Percentiles rank a stretch among this genome's conserved stretches.
Evolutionary conservation across 2,329 filamentous ascomycete genomes (phyloP).

Genomic region (Fusarium brachygibbosum): DNA sequence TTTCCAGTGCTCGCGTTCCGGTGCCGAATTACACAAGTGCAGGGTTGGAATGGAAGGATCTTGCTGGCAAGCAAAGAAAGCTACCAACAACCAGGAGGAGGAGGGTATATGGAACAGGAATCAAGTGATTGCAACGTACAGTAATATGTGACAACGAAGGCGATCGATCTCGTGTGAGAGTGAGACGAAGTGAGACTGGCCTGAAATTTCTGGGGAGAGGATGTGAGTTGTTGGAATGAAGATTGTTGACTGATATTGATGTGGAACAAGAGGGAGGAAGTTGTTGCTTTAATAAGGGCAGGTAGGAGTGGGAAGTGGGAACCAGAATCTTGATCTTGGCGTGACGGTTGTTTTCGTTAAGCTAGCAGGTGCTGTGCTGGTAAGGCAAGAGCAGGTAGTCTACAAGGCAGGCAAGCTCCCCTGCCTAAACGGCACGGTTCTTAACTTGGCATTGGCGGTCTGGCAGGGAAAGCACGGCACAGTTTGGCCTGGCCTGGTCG

Average conservation of each 20-base stretch:
- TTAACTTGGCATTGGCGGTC: conserved; percentile 40
- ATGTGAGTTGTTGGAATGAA: conserved; percentile 46
- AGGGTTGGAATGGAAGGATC: conserved; percentile 18
- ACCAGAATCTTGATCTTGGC: conserved; percentile 41
- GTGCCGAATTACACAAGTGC: conserved; percentile 12
- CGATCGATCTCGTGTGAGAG: conserved; percentile 38
- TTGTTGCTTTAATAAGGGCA: conserved; percentile 47
- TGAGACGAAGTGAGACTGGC: conserved; percentile 38
- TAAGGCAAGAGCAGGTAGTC: conserved; percentile 27
- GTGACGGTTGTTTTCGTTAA: conserved; percentile 38
- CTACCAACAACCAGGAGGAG: not conserved
- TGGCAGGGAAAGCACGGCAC: conserved; percentile 39
- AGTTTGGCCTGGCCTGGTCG: conserved; percentile 11
- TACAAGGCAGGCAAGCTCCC: conserved; percentile 32
- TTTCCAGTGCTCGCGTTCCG: conserved; percentile 26
- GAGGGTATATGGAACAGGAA: conserved; percentile 2
- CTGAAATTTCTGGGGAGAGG: conserved; percentile 38
- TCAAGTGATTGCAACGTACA: conserved; percentile 23
- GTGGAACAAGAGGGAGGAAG: conserved; percentile 43
- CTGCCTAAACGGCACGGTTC: conserved; percentile 18
- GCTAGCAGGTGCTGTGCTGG: conserved; percentile 32
- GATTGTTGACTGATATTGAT: conserved; percentile 34
- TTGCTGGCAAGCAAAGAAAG: conserved; percentile 6
- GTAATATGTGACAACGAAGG: conserved; percentile 45
- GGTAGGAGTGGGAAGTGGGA: conserved; percentile 33